Evolutionary conservation across 2,329 filamentous ascomycete genomes (phyloP).

Genomic region (Calonectria hongkongensis): DNA sequence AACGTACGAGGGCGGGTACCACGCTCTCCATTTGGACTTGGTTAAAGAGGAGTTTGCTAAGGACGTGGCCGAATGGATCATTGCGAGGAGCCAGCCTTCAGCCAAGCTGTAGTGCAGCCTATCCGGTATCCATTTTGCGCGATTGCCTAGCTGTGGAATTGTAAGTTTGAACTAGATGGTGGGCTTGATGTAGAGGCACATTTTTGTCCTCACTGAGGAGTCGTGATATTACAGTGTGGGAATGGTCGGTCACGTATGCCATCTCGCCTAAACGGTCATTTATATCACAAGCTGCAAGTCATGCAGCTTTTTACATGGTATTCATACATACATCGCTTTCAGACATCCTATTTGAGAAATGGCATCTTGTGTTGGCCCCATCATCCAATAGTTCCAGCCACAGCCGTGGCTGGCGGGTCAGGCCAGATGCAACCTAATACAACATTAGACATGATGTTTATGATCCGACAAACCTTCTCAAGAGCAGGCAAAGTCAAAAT

Average conservation of each 20-base stretch:
- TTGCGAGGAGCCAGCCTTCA: slow-evolving; percentile 62
- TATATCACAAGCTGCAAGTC: not conserved
- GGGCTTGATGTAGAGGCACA: not conserved
- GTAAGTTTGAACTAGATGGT: not conserved
- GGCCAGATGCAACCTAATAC: slow-evolving; percentile 5
- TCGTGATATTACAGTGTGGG: not conserved
- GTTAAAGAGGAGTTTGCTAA: slow-evolving; percentile 72
- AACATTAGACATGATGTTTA: not conserved
- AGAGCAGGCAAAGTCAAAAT: not conserved
- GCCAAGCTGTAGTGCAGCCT: slow-evolving; percentile 61
- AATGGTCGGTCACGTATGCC: not conserved
- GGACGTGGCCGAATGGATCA: slow-evolving; percentile 81
- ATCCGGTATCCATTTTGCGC: not conserved
- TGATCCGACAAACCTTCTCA: not conserved
- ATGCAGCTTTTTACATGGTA: slow-evolving; percentile 1
- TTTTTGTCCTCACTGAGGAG: not conserved
- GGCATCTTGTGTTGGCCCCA: slow-evolving; percentile 11
- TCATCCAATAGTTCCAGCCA: slow-evolving; percentile 29
- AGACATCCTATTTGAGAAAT: slow-evolving; percentile 12
- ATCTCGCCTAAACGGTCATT: not conserved
- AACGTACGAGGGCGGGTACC: slow-evolving; percentile 85
- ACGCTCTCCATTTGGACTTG: slow-evolving; percentile 81
- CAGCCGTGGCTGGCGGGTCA: slow-evolving; percentile 24
- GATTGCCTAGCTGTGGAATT: not conserved
- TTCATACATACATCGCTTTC: not conserved